Conservation (phyloP, 257 asterid genomes). For the Scutellaria minor region DNA sequence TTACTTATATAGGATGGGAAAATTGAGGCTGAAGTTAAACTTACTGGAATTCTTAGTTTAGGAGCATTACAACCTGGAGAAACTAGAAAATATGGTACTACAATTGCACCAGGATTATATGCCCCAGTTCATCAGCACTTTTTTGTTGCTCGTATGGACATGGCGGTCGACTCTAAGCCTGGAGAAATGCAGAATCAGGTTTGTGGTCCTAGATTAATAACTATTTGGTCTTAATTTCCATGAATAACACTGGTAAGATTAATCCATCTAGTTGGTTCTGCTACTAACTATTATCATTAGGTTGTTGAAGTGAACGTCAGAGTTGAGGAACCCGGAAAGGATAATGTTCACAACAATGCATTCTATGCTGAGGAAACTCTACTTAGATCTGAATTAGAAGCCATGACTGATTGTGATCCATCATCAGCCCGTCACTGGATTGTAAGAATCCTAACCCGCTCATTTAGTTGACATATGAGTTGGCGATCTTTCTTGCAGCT, state of each 20-base stretch:
- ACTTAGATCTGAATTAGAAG: conserved; percentile 78
- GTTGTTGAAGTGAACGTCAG: conserved; percentile 87
- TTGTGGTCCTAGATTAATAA: conserved; percentile 10
- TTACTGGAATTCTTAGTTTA: conserved; percentile 91
- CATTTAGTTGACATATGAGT: neutral
- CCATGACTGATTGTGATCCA: conserved; percentile 87
- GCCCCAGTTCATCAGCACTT: conserved; percentile 99
- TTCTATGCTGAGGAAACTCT: conserved; percentile 88
- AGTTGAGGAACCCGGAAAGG: conserved; percentile 86
- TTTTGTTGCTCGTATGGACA: conserved; percentile 96
- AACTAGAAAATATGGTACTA: conserved; percentile 81
- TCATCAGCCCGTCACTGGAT: conserved; percentile 93
- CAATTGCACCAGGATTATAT: conserved; percentile 89
- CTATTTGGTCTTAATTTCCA: conserved; percentile 11
- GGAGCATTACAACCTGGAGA: conserved; percentile 93
- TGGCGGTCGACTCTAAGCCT: conserved; percentile 91
- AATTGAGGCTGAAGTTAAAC: conserved; percentile 97
- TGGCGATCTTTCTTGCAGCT: neutral
- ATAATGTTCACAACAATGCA: conserved; percentile 84
- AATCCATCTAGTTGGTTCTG: conserved; percentile 9
- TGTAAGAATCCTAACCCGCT: conserved; percentile 48
- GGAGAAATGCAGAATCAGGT: conserved; percentile 94
- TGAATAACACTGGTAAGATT: neutral
- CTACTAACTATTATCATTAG: conserved; percentile 41
- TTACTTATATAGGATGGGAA: conserved; percentile 79